These are phyloP conservation scores for Madurella fahalii DNA, from an alignment of 2,329 filamentous ascomycete genomes.

Conservation along the genomic window DNA sequence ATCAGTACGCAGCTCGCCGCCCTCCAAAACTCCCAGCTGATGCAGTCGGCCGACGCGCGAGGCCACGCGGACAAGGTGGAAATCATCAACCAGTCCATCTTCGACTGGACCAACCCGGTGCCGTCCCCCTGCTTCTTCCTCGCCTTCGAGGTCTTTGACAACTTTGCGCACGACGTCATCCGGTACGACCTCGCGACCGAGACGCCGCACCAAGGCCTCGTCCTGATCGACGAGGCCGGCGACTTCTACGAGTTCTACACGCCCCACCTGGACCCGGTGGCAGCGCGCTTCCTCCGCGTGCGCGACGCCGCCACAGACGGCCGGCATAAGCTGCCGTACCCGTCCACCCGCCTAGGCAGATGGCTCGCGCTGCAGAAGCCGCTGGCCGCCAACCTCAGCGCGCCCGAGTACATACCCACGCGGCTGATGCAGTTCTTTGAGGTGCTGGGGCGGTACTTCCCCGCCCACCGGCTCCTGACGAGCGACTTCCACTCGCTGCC, in stretches of 20 bases:
- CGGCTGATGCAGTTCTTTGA: conserved; percentile 96
- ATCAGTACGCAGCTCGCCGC: conserved; percentile 79
- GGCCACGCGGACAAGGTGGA: conserved; percentile 84
- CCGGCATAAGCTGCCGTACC: conserved; percentile 60
- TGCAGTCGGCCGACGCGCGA: conserved; percentile 46
- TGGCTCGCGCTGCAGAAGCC: conserved; percentile 62
- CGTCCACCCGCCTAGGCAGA: conserved; percentile 51
- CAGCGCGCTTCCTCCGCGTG: conserved; percentile 77
- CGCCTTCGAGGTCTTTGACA: conserved; percentile 97
- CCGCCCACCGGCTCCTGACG: conserved; percentile 79
- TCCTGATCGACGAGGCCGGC: conserved; percentile 77
- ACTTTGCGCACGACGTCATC: conserved; percentile 91
- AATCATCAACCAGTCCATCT: conserved; percentile 91
- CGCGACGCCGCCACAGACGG: conserved; percentile 69
- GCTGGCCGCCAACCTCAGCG: conserved; percentile 69
- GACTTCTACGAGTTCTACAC: conserved; percentile 96
- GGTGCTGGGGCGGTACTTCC: conserved; percentile 82
- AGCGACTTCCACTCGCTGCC: conserved; percentile 88
- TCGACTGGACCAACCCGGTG: conserved; percentile 88
- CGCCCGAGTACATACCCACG: conserved; percentile 91
- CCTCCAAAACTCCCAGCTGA: conserved; percentile 73
- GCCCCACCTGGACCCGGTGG: conserved; percentile 73
- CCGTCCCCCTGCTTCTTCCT: conserved; percentile 95
- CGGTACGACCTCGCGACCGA: conserved; percentile 84
- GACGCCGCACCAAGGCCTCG: conserved; percentile 79